Base-by-base conservation (phyloP, 169 alveolate species). In the Theileria equi region DNA sequence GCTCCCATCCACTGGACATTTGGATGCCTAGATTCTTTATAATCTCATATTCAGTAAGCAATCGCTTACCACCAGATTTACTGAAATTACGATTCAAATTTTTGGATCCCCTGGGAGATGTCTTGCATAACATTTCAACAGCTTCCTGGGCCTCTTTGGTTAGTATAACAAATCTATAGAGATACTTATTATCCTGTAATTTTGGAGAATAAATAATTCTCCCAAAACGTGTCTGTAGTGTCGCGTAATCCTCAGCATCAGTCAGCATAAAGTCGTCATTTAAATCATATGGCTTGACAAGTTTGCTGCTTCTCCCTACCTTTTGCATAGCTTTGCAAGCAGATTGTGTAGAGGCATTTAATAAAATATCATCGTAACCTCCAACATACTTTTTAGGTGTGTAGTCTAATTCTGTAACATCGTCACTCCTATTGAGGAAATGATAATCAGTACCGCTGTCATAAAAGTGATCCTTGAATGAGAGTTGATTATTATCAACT, bases 1-100 rank as follows among this genome's bases (percentile, higher is more conserved):
- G 86, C 68, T 68, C 65, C 86, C 86, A 77, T 4, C 86, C 86
- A 17, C 69, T 50, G 8, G 86, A 77, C 86, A 77, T 77, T 17
- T 55, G 80, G 3, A 77, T 77, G 16, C 81, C 81, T 5, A 77
- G 69, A 28, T 66, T 57, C 13, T 59, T 19, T 17, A 68, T 53
- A 36, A 77, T 67, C 63, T 77, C 81, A 23, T 11, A 52, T 57
- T 77, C 80, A n/a, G 68, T 48, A 16, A 77, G 78, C 45, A n/a
- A 68, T 23, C 81, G 66, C 52, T 67, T 77, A 32, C 62, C 77
- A n/a, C 68, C 25, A 2, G 26, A 19, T 28, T 45, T 41, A 10
- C 38, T 8, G 17, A 21, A n/a, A 7, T 16, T 10, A 6, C 26
- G 26, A 29, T 17, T 19, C 16, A 54, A 52, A 26, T n/a, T 36